These are phyloP conservation scores for Tulasnella sp. DNA, from an alignment of 768 basidiomycete genomes.

Conservation along the genomic window DNA sequence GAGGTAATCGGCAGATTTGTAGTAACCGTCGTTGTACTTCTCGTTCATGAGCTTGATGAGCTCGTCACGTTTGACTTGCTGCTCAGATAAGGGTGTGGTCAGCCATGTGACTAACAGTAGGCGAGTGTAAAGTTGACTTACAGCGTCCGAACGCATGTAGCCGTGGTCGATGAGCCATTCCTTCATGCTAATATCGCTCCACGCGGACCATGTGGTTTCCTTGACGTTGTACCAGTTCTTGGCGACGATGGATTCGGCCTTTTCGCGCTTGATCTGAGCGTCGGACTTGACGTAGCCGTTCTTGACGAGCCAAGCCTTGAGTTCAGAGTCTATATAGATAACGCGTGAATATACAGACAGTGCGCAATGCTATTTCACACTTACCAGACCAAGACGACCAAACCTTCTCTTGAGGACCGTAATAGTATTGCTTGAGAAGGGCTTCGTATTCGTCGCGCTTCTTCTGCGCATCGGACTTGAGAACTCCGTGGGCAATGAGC, in stretches of 20 bases:
- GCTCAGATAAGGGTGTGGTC: neutral
- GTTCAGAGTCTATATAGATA: conserved; percentile 54
- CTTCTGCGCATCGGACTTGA: conserved; percentile 51
- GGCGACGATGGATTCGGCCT: conserved; percentile 61
- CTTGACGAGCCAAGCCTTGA: conserved; percentile 68
- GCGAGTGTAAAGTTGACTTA: neutral
- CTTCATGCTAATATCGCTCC: conserved; percentile 63
- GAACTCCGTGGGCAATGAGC: conserved; percentile 67
- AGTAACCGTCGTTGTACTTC: conserved; percentile 47
- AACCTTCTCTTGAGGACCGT: conserved; percentile 30
- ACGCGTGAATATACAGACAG: conserved; percentile 21
- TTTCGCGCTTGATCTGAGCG: conserved; percentile 53
- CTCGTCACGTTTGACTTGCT: conserved; percentile 59
- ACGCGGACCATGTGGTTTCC: conserved; percentile 29
- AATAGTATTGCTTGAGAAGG: conserved; percentile 73
- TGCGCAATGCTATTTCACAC: neutral
- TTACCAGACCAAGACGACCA: conserved; percentile 23
- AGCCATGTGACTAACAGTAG: neutral
- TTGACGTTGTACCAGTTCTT: conserved; percentile 53
- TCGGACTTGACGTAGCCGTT: conserved; percentile 64
- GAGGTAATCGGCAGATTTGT: conserved; percentile 51
- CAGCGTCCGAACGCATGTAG: conserved; percentile 45
- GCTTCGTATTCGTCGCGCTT: conserved; percentile 45
- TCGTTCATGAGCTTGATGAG: conserved; percentile 58
- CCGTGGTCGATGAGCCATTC: conserved; percentile 65